phyloP scores from a whole-genome alignment of 768 basidiomycete species.

The Daedaleopsis nitida region DNA sequence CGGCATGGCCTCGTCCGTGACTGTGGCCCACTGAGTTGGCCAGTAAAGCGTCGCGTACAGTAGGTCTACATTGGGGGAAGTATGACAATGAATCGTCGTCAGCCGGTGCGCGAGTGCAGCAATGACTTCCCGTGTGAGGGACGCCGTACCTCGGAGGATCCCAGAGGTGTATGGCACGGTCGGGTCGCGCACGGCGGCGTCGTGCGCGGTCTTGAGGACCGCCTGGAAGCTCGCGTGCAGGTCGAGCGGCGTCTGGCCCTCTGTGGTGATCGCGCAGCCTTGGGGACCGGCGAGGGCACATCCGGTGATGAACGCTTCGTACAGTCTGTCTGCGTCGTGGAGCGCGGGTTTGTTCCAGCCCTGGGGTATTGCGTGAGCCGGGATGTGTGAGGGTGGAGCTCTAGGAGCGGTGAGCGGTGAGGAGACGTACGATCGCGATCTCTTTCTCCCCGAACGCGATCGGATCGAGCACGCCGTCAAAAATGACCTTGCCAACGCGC shows the following conservation, averaged over 20 bases:
- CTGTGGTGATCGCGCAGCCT: conserved; percentile 2
- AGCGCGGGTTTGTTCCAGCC: not conserved
- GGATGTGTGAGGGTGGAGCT: no score
- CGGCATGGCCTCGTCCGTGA: no score
- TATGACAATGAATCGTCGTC: no score
- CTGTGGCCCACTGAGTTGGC: no score
- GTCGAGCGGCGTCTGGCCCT: conserved; percentile 1
- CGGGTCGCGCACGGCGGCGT: not conserved
- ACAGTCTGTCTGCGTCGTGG: not conserved
- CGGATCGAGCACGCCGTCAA: conserved; percentile 6
- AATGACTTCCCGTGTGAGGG: no score
- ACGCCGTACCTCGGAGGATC: no score
- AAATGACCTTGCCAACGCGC: not conserved
- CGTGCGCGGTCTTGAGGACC: not conserved
- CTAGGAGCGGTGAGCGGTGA: not conserved
- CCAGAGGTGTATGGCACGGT: no score
- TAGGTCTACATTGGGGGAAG: no score
- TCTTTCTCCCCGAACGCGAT: not conserved
- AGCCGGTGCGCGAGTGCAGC: no score
- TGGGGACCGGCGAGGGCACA: conserved; percentile 15
- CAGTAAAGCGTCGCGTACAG: no score
- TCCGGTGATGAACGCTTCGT: conserved; percentile 8
- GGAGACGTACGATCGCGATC: not conserved
- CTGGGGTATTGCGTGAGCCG: no score
- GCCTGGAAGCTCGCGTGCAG: not conserved